Evolutionary conservation across 179 eudicot genomes (phyloP).

Genomic region (Spinacia oleracea): DNA sequence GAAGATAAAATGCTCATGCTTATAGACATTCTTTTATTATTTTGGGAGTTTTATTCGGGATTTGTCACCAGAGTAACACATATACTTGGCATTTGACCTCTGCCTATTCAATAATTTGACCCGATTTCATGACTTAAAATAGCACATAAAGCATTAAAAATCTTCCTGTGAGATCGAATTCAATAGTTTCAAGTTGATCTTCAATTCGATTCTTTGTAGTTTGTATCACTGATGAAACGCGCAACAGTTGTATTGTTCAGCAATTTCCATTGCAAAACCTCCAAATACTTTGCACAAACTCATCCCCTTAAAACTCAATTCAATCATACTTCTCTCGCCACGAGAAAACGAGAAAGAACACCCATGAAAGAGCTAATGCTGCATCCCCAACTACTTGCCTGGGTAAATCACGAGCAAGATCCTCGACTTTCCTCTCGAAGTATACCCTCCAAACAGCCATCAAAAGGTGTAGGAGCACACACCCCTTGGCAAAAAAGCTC

Average conservation of each 20-base stretch:
- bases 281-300: neutral
- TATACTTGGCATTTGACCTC: constrained; percentile 4
- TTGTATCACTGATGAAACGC: neutral
- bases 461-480: constrained; percentile 79
- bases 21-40: neutral
- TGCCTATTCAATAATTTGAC: neutral
- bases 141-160: neutral
- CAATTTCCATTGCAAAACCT: neutral
- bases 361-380: constrained; percentile 82
- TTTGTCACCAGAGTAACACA: constrained; percentile 2
- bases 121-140: neutral
- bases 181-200: constrained; percentile 1
- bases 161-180: neutral
- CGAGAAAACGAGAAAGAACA: constrained; percentile 70
- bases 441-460: constrained; percentile 90
- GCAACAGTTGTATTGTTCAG: neutral
- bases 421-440: constrained; percentile 78
- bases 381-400: constrained; percentile 75
- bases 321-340: constrained; percentile 98
- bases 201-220: constrained; percentile 5
- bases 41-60: neutral
- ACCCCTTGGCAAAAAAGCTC: constrained; percentile 81
- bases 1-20: constrained; percentile 13
- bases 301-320: neutral
- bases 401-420: constrained; percentile 69